Percentiles rank a stretch among this genome's conserved stretches.
Evolutionary conservation across 805 yeast genomes (phyloP).

Genomic region (Zygoascus tannicola): DNA sequence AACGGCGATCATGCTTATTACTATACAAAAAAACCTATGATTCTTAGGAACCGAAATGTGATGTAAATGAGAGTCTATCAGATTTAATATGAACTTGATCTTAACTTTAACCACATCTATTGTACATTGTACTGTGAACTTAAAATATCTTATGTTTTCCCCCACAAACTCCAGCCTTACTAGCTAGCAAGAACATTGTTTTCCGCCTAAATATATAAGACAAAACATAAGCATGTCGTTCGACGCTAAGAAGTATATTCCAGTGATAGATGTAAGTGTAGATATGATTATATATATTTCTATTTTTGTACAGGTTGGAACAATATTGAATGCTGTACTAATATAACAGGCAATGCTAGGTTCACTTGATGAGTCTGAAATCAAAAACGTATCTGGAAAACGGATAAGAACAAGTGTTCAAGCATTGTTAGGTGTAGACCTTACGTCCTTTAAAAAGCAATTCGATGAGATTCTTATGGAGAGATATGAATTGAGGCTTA

Average conservation of each 20-base stretch:
- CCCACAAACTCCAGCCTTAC: too few species aligned
- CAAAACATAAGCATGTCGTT: slow-evolving; percentile 7
- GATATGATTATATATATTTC: too few species aligned
- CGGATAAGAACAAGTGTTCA: slow-evolving; percentile 64
- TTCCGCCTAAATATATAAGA: too few species aligned
- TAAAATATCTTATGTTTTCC: too few species aligned
- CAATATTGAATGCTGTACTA: background rate
- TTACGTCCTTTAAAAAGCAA: slow-evolving; percentile 30
- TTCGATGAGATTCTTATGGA: background rate
- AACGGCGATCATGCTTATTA: too few species aligned
- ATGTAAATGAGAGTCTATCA: too few species aligned
- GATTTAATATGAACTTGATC: too few species aligned
- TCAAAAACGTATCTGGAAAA: slow-evolving; percentile 61
- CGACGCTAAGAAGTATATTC: slow-evolving; percentile 36
- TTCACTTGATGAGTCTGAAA: slow-evolving; percentile 43
- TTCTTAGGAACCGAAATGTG: too few species aligned
- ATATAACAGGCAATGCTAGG: slow-evolving; percentile 53
- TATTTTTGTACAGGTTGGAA: background rate
- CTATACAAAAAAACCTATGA: too few species aligned
- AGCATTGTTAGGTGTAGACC: slow-evolving; percentile 51
- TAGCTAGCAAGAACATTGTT: too few species aligned
- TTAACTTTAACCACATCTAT: too few species aligned
- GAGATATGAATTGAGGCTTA: background rate
- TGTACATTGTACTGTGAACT: too few species aligned
- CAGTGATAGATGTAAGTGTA: slow-evolving; percentile 54